Conservation (phyloP, 192 early-diverging fungal species). For the Chytriomyces sp. region DNA sequence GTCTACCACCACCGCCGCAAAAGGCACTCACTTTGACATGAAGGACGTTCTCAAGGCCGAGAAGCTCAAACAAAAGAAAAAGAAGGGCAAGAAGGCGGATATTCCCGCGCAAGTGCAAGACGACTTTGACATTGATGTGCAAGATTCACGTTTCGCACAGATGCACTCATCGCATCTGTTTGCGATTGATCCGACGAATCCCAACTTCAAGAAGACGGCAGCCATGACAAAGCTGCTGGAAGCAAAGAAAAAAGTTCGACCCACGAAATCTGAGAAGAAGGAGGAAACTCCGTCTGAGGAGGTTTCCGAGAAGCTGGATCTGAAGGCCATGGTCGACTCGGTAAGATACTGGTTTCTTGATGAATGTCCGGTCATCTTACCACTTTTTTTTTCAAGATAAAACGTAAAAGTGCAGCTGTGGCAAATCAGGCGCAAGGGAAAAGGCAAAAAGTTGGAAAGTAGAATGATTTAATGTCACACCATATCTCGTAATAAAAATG, state of each 20-base stretch:
- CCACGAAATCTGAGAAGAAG: no score
- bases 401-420: constrained; percentile 38
- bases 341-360: constrained; percentile 37
- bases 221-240: constrained; percentile 75
- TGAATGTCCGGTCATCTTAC: background rate
- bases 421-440: constrained; percentile 33
- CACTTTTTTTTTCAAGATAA: constrained; percentile 11
- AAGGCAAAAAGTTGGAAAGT: constrained; percentile 33
- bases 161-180: constrained; percentile 83
- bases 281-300: no score
- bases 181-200: constrained; percentile 94
- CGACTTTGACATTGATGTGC: constrained; percentile 82
- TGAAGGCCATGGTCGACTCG: constrained; percentile 63
- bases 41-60: constrained; percentile 82
- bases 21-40: constrained; percentile 83
- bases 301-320: constrained; percentile 32
- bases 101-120: constrained; percentile 68
- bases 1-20: constrained; percentile 50
- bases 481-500: no score
- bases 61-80: constrained; percentile 61
- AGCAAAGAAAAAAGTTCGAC: constrained; percentile 28
- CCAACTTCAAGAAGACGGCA: constrained; percentile 85
- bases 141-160: constrained; percentile 83
- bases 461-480: no score
- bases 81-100: constrained; percentile 39